These are phyloP conservation scores for Trichoderma asperelloides DNA, from an alignment of 495 filamentous ascomycete genomes.

Conservation along the genomic window DNA sequence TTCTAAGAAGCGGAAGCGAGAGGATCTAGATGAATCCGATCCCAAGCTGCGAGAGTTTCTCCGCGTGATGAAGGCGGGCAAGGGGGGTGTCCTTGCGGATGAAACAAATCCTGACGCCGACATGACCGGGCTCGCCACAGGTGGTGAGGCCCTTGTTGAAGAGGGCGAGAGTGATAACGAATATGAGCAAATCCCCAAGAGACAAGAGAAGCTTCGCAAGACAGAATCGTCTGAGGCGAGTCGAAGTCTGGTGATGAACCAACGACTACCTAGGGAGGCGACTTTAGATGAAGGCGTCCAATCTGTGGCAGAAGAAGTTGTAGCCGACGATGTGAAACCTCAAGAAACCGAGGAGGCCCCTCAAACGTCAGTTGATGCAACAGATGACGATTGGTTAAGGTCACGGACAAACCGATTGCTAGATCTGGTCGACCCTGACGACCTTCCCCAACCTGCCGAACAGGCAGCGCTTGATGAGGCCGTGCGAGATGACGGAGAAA, in stretches of 20 bases:
- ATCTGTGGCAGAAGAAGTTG: conserved; percentile 9
- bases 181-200: conserved; percentile 48
- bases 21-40: conserved; percentile 43
- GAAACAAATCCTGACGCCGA: conserved; percentile 40
- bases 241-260: neutral
- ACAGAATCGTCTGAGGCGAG: conserved; percentile 10
- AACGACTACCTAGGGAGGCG: neutral
- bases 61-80: conserved; percentile 65
- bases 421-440: conserved; percentile 62
- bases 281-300: neutral
- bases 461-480: conserved; percentile 8
- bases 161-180: conserved; percentile 53
- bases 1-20: conserved; percentile 44
- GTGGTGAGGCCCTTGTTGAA: conserved; percentile 37
- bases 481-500: neutral
- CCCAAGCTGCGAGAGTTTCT: conserved; percentile 81
- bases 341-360: conserved; percentile 13
- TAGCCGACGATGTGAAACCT: conserved; percentile 1
- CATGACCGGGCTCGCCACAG: conserved; percentile 23
- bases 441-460: conserved; percentile 18
- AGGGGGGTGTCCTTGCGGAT: conserved; percentile 44
- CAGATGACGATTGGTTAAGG: conserved; percentile 87
- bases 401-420: conserved; percentile 86
- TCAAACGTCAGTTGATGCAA: conserved; percentile 28
- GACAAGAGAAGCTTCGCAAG: conserved; percentile 27